phyloP scores from a whole-genome alignment of 2,329 filamentous ascomycete genomes.

The Cryphonectria radicalis region DNA sequence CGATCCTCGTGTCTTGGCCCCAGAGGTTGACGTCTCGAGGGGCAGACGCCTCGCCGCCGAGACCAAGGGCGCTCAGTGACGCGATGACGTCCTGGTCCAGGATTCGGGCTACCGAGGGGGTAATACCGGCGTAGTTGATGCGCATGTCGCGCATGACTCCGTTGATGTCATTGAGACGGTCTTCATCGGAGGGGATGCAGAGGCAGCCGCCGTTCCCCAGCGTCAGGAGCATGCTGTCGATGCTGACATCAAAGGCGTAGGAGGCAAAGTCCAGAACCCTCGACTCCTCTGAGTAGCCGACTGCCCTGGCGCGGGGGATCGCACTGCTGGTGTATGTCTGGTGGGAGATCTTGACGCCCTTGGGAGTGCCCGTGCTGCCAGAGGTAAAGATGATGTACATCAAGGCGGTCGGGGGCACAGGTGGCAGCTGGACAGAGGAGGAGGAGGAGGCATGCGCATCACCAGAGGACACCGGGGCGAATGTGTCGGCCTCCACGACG shows the following conservation, averaged over 20 bases:
- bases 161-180: conserved; percentile 50
- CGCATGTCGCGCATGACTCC: conserved; percentile 33
- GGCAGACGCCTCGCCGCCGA: conserved; percentile 59
- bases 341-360: conserved; percentile 51
- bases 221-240: conserved; percentile 46
- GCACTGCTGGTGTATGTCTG: conserved; percentile 35
- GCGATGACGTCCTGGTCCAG: conserved; percentile 52
- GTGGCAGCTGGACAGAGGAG: conserved; percentile 27
- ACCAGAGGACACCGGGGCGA: background rate
- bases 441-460: background rate
- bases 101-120: conserved; percentile 54
- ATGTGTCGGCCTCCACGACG: conserved; percentile 18
- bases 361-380: conserved; percentile 59
- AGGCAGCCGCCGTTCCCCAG: conserved; percentile 45
- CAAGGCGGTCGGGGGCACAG: conserved; percentile 29
- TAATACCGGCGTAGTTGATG: conserved; percentile 56
- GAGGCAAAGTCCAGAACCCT: conserved; percentile 39
- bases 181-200: conserved; percentile 57
- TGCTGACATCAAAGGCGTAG: conserved; percentile 48
- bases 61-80: conserved; percentile 50
- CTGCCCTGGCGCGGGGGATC: conserved; percentile 47
- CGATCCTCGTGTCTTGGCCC: conserved; percentile 50
- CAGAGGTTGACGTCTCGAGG: conserved; percentile 53
- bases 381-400: conserved; percentile 57
- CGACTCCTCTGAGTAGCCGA: conserved; percentile 44